A percentile compares a stretch with the other conserved stretches of the same genome.
Evolutionary conservation across 805 yeast species (phyloP).

Genomic region (Hanseniaspora clermontiae): DNA sequence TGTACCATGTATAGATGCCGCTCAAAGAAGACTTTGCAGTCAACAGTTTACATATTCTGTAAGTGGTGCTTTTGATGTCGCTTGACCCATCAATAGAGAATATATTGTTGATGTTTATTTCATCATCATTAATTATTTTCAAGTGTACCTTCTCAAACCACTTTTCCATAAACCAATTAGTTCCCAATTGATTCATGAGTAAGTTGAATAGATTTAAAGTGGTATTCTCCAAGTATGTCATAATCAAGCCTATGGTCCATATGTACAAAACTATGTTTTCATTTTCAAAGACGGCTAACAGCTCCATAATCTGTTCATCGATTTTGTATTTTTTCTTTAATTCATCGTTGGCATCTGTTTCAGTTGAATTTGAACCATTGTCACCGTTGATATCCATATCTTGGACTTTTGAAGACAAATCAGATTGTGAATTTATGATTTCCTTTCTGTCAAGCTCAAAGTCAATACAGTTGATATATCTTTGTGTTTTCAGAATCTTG

Average conservation of each 20-base stretch:
- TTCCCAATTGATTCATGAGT: not conserved
- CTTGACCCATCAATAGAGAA: not conserved
- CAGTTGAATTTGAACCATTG: not conserved
- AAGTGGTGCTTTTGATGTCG: not conserved
- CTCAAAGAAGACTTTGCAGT: not conserved
- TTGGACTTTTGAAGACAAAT: not conserved
- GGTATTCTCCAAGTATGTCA: not conserved
- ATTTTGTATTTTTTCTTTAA: not conserved
- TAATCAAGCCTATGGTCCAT: not conserved
- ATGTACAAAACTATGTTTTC: not conserved
- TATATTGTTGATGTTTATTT: not conserved
- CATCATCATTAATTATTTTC: not conserved
- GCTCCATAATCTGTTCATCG: not conserved
- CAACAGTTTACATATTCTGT: not conserved
- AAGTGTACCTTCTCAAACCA: not conserved
- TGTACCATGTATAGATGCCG: conserved; percentile 44
- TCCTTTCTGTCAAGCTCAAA: conserved; percentile 11
- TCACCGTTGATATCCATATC: not conserved
- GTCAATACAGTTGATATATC: not conserved
- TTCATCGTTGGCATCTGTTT: not conserved
- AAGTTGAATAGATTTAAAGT: conserved; percentile 1
- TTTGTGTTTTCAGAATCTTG: conserved; percentile 2
- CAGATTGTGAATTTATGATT: not conserved
- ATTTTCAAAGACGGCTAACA: not conserved
- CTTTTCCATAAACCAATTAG: conserved; percentile 4